Base-by-base conservation (phyloP, 305 asterid species). In the Solanum hybrid region DNA sequence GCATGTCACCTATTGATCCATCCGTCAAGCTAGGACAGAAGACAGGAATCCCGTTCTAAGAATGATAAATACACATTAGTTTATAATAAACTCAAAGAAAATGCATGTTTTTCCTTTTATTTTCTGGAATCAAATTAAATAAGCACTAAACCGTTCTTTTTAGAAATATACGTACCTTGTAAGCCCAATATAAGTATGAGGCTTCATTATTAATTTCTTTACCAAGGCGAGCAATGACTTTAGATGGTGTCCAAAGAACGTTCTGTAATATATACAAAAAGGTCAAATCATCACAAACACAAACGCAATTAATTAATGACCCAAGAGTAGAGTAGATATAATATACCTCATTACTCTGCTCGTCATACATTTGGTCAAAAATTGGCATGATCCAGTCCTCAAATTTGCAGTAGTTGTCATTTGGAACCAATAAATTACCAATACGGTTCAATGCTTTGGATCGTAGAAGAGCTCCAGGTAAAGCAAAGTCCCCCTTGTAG, bases 381-480 rank as follows among this genome's bases (percentile, higher is more conserved):
- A 95, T 92, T 64, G 98, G 98, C 90, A 96, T 95, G 92, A 95
- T 94, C 99, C 99, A 97, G 86, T 97, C 98, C 94, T 95, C 99
- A 89, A 97, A 97, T 91, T 95, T 97, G 92, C 99, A 96, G 89
- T 97, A 97, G 92, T 97, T 97, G 88, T 95, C 98, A 89, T 96
- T 97, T 15, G 99, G 99, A 90, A 97, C 97, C 94, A 97, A 93
- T 93, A 97, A 89, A 81, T 97, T 97, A 86, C 99, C 98, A 88
- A 95, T 95, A 88, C 98, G 98, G 88, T 97, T 97, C 96, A 97
- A 91, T 60, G 98, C 99, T 92, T 95, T 95, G 3, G 98, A 92
- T 36, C 98, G 97, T 35, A 97, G 95, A 91, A 64, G 88, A 37
- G 40, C 40, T 37, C 40, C 40, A 37, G 40, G 40, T 0, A 95